phyloP scores from a whole-genome alignment of 805 yeast genomes.

The Candida odintsovae region DNA sequence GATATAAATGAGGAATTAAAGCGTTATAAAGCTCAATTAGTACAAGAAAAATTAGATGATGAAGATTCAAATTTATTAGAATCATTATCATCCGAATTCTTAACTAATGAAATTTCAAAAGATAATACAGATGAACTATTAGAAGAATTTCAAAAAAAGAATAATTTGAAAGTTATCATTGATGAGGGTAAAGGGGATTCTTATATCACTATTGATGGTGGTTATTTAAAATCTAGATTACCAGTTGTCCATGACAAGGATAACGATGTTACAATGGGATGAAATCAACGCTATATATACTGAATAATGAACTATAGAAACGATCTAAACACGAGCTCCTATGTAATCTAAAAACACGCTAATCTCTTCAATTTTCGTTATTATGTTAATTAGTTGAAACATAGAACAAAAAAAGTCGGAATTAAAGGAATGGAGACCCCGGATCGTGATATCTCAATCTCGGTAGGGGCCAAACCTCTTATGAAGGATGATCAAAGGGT shows the following conservation, averaged over 20 bases:
- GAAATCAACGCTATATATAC: background rate
- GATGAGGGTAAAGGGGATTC: conserved; percentile 1
- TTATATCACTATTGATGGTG: conserved; percentile 1
- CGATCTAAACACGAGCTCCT: too few relatives aligned
- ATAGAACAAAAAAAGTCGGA: too few relatives aligned
- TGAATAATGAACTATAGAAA: background rate
- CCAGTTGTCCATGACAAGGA: conserved; percentile 1
- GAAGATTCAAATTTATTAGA: conserved; percentile 9
- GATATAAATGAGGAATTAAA: conserved; percentile 5
- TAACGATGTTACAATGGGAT: conserved; percentile 4
- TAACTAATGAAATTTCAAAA: conserved; percentile 7
- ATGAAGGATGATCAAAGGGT: too few relatives aligned
- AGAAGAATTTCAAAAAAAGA: conserved; percentile 11
- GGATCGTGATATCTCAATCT: too few relatives aligned
- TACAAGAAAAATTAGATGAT: conserved; percentile 1
- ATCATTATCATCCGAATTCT: conserved; percentile 15
- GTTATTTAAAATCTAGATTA: background rate
- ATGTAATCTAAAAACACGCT: too few relatives aligned
- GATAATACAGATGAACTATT: conserved; percentile 14
- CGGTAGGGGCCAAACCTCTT: too few relatives aligned
- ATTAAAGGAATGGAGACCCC: too few relatives aligned
- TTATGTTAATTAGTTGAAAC: too few relatives aligned
- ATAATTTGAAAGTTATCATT: conserved; percentile 10
- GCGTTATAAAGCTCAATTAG: conserved; percentile 3
- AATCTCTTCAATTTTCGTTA: too few relatives aligned